Base-by-base conservation (phyloP, 345 rosid genomes). In the Eutrema japonicum region DNA sequence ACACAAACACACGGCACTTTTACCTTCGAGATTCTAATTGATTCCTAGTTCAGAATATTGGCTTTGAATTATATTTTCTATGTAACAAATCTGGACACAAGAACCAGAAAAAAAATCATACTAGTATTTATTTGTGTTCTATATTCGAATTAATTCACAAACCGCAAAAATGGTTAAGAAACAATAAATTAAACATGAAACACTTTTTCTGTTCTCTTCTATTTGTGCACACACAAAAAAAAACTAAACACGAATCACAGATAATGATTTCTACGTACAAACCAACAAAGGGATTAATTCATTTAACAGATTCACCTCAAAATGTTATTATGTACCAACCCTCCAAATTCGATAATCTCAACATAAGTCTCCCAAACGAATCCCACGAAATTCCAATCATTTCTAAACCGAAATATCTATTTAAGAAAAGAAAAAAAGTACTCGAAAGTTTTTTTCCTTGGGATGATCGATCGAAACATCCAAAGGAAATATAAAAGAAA, bases 401-500 rank as follows among this genome's bases (percentile, higher is more conserved):
- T 59, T 58, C 73, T 74, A 66, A 58, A 16, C 72, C 52, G 40
- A 48, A 8, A 49, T 38, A 55, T 56, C 66, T 66, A 66, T 42
- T 50, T 30, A 7, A 30, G 38, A 29, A 12, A n/a, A 8, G 11
- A 57, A 62, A 60, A 38, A 13, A 41, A 4, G 51, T 41, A 74
- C 53, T 74, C 67, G 61, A 57, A 50, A 13, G 67, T 61, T 67
- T 5, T 5, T 6, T 43, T 51, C 63, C 55, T 68, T 32, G 9
- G 35, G 56, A 35, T 42, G 47, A 59, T 67, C 74, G 51, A 66
- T 12, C 10, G 68, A 72, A 54, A 51, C 57, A 68, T 68, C 74
- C 29, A 30, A 32, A 66, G 14, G 10, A 38, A 45, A 32, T 40
- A 66, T 22, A 29, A 40, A n/a, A 16, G 2, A 16, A 18, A 18